A percentile compares a stretch with the other conserved stretches of the same genome.
Conservation (phyloP, 2,329 filamentous ascomycete species). For the Fusarium brevicatenulatum region DNA sequence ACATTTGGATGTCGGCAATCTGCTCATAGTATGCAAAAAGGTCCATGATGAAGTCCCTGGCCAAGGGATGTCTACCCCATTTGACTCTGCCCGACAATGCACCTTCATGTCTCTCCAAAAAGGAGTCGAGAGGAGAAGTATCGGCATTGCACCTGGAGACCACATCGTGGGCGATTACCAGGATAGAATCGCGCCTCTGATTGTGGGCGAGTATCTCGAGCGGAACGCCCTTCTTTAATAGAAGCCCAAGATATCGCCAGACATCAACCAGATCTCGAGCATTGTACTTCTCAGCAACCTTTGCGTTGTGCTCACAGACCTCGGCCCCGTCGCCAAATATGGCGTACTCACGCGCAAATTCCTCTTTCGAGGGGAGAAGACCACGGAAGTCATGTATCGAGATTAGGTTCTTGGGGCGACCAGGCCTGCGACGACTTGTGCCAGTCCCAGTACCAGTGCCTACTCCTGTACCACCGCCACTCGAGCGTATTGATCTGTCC, state of each 20-base stretch:
- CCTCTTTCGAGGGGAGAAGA: conserved; percentile 80
- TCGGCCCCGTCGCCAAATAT: conserved; percentile 86
- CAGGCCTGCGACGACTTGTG: conserved; percentile 59
- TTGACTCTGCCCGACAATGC: conserved; percentile 69
- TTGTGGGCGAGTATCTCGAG: conserved; percentile 69
- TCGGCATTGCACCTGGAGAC: conserved; percentile 52
- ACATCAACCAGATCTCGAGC: conserved; percentile 78
- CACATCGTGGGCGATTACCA: conserved; percentile 75
- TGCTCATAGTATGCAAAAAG: conserved; percentile 73
- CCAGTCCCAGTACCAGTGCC: conserved; percentile 63
- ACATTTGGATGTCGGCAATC: conserved; percentile 73
- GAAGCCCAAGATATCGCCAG: conserved; percentile 83
- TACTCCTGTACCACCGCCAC: conserved; percentile 65
- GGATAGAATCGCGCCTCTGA: conserved; percentile 66
- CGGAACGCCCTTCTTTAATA: conserved; percentile 81
- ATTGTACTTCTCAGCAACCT: conserved; percentile 77
- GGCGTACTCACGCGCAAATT: conserved; percentile 81
- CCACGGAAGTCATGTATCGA: conserved; percentile 76
- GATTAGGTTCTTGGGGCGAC: conserved; percentile 73
- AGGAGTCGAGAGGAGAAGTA: conserved; percentile 15
- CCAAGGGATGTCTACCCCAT: conserved; percentile 74
- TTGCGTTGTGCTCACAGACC: conserved; percentile 86
- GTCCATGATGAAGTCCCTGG: conserved; percentile 67
- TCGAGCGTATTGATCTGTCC: conserved; percentile 67
- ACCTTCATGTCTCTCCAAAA: conserved; percentile 22